phyloP scores from a whole-genome alignment of 75 land plant species.

The Sequoiadendron giganteum region DNA sequence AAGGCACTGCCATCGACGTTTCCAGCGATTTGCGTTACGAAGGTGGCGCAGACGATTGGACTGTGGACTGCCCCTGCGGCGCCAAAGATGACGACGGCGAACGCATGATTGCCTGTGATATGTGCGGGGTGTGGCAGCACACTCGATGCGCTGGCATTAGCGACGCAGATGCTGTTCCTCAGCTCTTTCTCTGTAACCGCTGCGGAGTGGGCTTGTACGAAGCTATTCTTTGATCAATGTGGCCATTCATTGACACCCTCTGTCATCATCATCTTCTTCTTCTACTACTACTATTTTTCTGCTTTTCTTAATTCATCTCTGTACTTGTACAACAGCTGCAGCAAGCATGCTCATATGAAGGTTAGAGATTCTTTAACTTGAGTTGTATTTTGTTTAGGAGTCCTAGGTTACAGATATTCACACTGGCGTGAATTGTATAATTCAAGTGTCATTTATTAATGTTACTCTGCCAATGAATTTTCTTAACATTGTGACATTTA shows the following conservation, averaged over 20 bases:
- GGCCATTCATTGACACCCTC: background rate
- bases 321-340: background rate
- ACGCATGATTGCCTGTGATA: constrained; percentile 78
- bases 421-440: background rate
- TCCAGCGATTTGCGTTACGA: constrained; percentile 37
- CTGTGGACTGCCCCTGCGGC: constrained; percentile 82
- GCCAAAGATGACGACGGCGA: constrained; percentile 89
- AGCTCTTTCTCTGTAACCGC: constrained; percentile 67
- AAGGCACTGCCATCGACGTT: constrained; percentile 41
- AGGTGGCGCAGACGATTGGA: constrained; percentile 27
- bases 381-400: background rate
- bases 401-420: background rate
- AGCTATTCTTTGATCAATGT: background rate
- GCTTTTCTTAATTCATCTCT: background rate
- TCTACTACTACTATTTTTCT: background rate
- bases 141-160: constrained; percentile 68
- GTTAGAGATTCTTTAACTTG: background rate
- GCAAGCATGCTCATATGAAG: background rate
- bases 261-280: background rate
- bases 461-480: background rate
- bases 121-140: constrained; percentile 96
- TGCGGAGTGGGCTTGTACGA: constrained; percentile 49
- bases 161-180: constrained; percentile 69
- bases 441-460: background rate
- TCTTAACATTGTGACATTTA: background rate